Evolutionary conservation across 2,329 filamentous ascomycete species (phyloP).

Genomic region (Nemania abortiva): DNA sequence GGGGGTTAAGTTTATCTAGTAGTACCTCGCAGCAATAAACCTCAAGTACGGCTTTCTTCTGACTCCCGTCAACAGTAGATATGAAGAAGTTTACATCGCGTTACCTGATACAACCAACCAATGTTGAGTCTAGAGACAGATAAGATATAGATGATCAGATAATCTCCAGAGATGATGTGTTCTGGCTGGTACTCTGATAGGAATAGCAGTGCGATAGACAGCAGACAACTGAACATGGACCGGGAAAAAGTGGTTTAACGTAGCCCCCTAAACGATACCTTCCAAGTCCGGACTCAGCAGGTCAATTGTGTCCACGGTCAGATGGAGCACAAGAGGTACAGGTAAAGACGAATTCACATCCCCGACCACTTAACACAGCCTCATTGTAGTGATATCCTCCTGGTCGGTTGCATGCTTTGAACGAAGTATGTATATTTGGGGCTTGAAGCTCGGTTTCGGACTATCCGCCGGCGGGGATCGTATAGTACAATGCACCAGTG

Average conservation of each 20-base stretch:
- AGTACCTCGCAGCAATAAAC: neutral
- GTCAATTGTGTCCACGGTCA: neutral
- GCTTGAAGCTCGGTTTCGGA: slow-evolving; percentile 40
- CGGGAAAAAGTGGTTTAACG: neutral
- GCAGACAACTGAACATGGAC: neutral
- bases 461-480: slow-evolving; percentile 37
- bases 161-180: too few species aligned
- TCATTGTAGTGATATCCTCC: too few species aligned
- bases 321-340: neutral
- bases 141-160: too few species aligned
- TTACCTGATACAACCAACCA: too few species aligned
- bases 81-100: too few species aligned
- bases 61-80: neutral
- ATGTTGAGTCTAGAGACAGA: too few species aligned
- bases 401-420: neutral
- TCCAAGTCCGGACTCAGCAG: too few species aligned
- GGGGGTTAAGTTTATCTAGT: too few species aligned
- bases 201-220: too few species aligned
- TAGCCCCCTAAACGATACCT: neutral
- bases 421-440: slow-evolving; percentile 2
- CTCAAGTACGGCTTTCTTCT: neutral
- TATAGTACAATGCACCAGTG: slow-evolving; percentile 46
- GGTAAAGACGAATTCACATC: neutral
- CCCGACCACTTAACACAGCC: neutral
- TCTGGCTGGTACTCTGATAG: too few species aligned